Evolutionary conservation across 1,284 basidiomycete genomes (phyloP).

Genomic region (Heterobasidion annosum): DNA sequence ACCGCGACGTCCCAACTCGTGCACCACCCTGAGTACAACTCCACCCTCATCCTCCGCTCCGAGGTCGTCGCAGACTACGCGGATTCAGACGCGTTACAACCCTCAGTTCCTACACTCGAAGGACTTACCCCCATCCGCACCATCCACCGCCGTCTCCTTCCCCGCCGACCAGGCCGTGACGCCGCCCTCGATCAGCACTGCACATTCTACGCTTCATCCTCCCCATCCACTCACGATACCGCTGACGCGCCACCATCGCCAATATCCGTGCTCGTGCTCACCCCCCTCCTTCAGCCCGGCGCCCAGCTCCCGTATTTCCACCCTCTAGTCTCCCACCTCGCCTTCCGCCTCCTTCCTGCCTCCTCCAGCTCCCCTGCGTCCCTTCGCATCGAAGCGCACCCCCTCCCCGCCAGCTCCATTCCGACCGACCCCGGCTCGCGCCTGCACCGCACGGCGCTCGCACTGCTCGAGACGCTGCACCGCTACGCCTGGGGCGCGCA

Average conservation of each 20-base stretch:
- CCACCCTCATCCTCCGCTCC: constrained; percentile 72
- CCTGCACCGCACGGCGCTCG: constrained; percentile 72
- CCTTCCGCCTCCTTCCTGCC: constrained; percentile 52
- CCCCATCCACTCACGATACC: constrained; percentile 12
- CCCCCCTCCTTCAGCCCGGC: constrained; percentile 41
- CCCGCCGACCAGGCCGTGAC: constrained; percentile 67
- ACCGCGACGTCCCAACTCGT: constrained; percentile 55
- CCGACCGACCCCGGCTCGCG: constrained; percentile 47
- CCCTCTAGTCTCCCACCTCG: constrained; percentile 62
- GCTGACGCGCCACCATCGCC: constrained; percentile 1
- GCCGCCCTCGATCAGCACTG: constrained; percentile 65
- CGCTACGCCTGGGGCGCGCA: constrained; percentile 79
- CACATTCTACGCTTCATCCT: constrained; percentile 40
- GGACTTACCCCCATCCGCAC: constrained; percentile 31
- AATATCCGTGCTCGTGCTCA: constrained; percentile 47
- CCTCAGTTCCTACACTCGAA: constrained; percentile 28
- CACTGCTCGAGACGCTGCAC: constrained; percentile 76
- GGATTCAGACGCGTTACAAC: constrained; percentile 20
- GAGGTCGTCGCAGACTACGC: constrained; percentile 46
- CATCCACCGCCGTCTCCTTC: constrained; percentile 56
- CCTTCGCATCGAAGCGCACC: constrained; percentile 39
- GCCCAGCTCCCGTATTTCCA: constrained; percentile 69
- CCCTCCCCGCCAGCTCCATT: constrained; percentile 39
- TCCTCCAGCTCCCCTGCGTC: constrained; percentile 13
- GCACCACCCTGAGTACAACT: constrained; percentile 78